Evolutionary conservation across 2,329 filamentous ascomycete genomes (phyloP).

Genomic region (Arthrobotrys iridis): DNA sequence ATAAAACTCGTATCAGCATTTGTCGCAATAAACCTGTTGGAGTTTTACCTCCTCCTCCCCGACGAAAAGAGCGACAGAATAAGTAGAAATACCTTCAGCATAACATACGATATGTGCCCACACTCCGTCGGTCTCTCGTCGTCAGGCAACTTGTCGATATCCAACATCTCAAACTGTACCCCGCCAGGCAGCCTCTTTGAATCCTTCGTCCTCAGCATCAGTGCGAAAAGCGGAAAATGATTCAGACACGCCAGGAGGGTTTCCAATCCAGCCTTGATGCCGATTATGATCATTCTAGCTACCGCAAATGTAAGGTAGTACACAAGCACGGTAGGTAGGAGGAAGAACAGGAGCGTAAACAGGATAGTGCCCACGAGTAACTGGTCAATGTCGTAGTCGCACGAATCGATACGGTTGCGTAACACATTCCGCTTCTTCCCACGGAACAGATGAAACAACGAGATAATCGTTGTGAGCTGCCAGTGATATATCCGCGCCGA

Average conservation of each 20-base stretch:
- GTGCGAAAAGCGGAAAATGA: slow-evolving; percentile 94
- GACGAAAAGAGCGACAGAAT: not conserved
- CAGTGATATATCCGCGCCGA: slow-evolving; percentile 97
- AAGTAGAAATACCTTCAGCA: slow-evolving; percentile 74
- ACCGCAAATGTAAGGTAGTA: slow-evolving; percentile 97
- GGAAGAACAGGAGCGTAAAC: slow-evolving; percentile 93
- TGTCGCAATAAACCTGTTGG: not conserved
- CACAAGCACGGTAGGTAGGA: slow-evolving; percentile 92
- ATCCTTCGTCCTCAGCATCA: slow-evolving; percentile 96
- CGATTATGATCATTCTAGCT: slow-evolving; percentile 93
- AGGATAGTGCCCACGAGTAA: slow-evolving; percentile 94
- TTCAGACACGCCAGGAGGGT: slow-evolving; percentile 93
- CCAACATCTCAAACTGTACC: slow-evolving; percentile 32
- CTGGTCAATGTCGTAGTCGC: slow-evolving; percentile 98
- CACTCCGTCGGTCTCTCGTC: slow-evolving; percentile 24
- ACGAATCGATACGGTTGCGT: slow-evolving; percentile 96
- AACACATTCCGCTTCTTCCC: slow-evolving; percentile 98
- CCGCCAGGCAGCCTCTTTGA: slow-evolving; percentile 81
- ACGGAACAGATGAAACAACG: slow-evolving; percentile 97
- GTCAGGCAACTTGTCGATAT: slow-evolving; percentile 26
- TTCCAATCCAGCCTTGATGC: slow-evolving; percentile 88
- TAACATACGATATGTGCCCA: slow-evolving; percentile 80
- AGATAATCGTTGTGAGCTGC: slow-evolving; percentile 96
- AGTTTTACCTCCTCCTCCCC: not conserved
- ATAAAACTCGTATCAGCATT: slow-evolving; percentile 22